phyloP scores from a whole-genome alignment of 805 yeast genomes.

The Debaryomyces prosopidis region DNA sequence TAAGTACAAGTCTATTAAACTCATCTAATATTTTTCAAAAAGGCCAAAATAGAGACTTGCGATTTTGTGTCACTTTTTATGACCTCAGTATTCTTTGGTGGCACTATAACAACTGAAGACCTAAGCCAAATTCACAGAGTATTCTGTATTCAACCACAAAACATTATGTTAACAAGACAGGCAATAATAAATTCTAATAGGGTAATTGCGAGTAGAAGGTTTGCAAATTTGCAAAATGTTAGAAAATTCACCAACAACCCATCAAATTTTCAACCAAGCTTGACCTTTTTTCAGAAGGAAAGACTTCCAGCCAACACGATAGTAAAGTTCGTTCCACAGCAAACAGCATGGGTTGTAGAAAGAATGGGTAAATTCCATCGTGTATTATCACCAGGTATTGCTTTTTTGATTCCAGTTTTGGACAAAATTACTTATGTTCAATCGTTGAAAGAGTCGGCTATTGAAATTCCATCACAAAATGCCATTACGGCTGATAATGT shows the following conservation, averaged over 20 bases:
- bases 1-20: too few relatives aligned
- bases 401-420: conserved; percentile 67
- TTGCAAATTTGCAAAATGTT: neutral
- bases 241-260: conserved; percentile 4
- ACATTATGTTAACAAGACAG: neutral
- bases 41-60: too few relatives aligned
- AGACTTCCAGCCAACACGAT: conserved; percentile 74
- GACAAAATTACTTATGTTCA: conserved; percentile 82
- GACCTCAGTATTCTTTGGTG: neutral
- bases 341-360: conserved; percentile 88
- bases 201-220: neutral
- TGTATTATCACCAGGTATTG: conserved; percentile 71
- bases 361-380: conserved; percentile 83
- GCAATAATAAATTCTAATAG: neutral
- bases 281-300: conserved; percentile 62
- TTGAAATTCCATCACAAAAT: conserved; percentile 79
- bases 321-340: conserved; percentile 82
- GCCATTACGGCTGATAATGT: conserved; percentile 88
- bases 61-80: too few relatives aligned
- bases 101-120: neutral
- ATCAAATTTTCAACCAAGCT: conserved; percentile 11
- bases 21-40: too few relatives aligned
- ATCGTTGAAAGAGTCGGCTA: conserved; percentile 79
- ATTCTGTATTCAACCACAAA: neutral
- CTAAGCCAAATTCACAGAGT: too few relatives aligned